Conservation (phyloP, 2,329 filamentous ascomycete species). For the Aureobasidium sp. region DNA sequence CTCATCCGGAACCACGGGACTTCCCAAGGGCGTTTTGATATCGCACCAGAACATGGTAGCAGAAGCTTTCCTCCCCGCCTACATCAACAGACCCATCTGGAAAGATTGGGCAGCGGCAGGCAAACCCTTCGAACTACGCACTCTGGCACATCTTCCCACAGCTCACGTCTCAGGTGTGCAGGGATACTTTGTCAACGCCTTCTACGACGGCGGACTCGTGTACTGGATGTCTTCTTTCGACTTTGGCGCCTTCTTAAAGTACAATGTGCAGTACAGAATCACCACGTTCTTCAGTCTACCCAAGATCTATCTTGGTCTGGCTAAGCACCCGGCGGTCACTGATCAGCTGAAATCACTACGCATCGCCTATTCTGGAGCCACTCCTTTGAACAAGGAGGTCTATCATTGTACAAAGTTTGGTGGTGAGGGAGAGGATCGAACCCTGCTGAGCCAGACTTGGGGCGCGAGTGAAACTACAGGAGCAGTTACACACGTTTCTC, state of each 20-base stretch:
- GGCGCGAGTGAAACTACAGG: conserved; percentile 64
- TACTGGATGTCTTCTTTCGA: conserved; percentile 73
- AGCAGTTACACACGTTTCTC: conserved; percentile 43
- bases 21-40: conserved; percentile 45
- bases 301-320: conserved; percentile 66
- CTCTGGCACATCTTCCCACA: conserved; percentile 45
- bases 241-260: conserved; percentile 60
- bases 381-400: conserved; percentile 44
- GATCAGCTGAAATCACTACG: conserved; percentile 37
- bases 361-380: conserved; percentile 43
- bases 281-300: conserved; percentile 67
- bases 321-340: conserved; percentile 61
- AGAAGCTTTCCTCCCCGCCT: conserved; percentile 11
- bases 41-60: conserved; percentile 33
- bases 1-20: conserved; percentile 52
- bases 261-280: conserved; percentile 56
- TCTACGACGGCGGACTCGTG: conserved; percentile 45
- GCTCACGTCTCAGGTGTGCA: conserved; percentile 46
- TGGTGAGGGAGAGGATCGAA: conserved; percentile 48
- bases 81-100: conserved; percentile 20
- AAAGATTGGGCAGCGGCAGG: conserved; percentile 7
- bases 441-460: conserved; percentile 54
- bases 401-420: conserved; percentile 55
- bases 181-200: conserved; percentile 43
- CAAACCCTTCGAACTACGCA: conserved; percentile 30